phyloP scores from a whole-genome alignment of 495 filamentous ascomycete species.

The Neurospora terricola region DNA sequence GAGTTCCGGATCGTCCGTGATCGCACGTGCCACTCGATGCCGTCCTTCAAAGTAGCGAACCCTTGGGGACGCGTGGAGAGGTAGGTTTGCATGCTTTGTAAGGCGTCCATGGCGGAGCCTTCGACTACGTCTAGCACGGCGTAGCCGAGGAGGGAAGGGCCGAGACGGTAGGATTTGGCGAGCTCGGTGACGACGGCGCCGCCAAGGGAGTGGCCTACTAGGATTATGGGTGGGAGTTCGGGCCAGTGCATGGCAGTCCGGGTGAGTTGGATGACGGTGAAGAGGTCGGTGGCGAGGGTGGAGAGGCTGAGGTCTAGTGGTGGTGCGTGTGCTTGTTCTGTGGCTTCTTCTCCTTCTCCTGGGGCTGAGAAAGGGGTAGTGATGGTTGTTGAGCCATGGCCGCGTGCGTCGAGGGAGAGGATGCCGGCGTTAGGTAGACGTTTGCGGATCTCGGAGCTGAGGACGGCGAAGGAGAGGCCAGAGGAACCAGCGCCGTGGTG shows the following conservation, averaged over 20 bases:
- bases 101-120: constrained; percentile 76
- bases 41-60: constrained; percentile 65
- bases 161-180: constrained; percentile 37
- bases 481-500: constrained; percentile 45
- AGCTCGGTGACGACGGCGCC: constrained; percentile 90
- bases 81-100: constrained; percentile 89
- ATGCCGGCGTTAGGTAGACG: constrained; percentile 72
- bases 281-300: constrained; percentile 63
- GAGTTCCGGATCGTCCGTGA: constrained; percentile 81
- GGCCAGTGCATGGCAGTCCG: constrained; percentile 58
- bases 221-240: constrained; percentile 59
- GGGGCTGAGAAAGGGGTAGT: neutral
- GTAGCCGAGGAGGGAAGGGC: constrained; percentile 66
- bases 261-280: constrained; percentile 56
- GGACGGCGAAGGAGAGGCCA: constrained; percentile 45
- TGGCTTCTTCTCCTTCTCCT: constrained; percentile 15
- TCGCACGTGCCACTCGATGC: constrained; percentile 89
- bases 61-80: constrained; percentile 70
- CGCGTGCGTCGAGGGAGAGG: constrained; percentile 73
- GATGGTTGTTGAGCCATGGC: constrained; percentile 63
- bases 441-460: constrained; percentile 67
- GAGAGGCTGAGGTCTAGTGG: constrained; percentile 52
- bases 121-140: constrained; percentile 94
- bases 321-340: constrained; percentile 13
- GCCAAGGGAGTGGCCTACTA: constrained; percentile 91